Evolutionary conservation across 371 early-diverging fungal genomes (phyloP).

Genomic region (Mortierella sp.): DNA sequence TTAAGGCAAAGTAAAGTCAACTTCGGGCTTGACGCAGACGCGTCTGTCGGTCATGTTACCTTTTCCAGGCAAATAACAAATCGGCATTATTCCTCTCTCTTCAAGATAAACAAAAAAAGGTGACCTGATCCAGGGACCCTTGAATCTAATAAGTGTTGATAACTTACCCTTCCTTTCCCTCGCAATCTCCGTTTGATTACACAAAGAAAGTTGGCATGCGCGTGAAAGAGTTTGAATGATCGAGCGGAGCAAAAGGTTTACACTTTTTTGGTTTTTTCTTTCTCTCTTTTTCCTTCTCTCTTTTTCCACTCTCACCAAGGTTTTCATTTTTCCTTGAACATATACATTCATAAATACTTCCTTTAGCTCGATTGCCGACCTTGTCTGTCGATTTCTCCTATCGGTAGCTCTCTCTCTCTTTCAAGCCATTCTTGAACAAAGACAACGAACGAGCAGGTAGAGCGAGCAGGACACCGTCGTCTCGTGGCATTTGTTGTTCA

Average conservation of each 20-base stretch:
- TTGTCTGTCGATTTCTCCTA: background rate
- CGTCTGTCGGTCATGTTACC: background rate
- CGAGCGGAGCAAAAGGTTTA: background rate
- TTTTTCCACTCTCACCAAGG: background rate
- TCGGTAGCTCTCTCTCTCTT: background rate
- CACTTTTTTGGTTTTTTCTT: background rate
- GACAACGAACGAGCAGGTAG: background rate
- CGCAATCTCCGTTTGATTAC: background rate
- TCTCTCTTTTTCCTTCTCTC: background rate
- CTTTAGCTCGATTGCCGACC: background rate
- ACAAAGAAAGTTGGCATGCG: background rate
- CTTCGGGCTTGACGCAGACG: background rate
- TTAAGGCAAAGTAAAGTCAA: background rate
- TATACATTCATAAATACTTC: background rate
- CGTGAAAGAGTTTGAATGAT: background rate
- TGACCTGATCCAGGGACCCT: conserved; percentile 5
- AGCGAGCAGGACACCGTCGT: background rate
- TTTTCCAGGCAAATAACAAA: background rate
- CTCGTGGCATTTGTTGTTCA: background rate
- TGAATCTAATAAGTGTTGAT: background rate
- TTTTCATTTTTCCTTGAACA: background rate
- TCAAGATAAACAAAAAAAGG: background rate
- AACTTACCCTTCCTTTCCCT: background rate
- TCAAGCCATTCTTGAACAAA: background rate
- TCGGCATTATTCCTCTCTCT: background rate